Conservation (phyloP, 371 early-diverging fungal species). For the Phascolomyces articulosus region DNA sequence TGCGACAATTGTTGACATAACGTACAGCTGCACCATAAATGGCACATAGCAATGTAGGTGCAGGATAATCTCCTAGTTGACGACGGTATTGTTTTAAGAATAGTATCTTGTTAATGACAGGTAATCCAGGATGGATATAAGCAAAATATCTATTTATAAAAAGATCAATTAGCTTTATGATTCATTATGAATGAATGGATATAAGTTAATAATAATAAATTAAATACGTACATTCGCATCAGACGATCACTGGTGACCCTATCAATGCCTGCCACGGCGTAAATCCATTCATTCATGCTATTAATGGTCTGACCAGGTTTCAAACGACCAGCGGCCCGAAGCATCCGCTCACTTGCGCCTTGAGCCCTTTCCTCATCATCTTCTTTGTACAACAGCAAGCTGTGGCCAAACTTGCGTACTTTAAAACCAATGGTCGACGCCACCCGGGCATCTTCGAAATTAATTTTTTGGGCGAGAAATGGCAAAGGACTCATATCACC, state of each 20-base stretch:
- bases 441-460: constrained; percentile 37
- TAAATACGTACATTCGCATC: constrained; percentile 43
- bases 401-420: constrained; percentile 42
- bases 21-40: constrained; percentile 54
- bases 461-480: constrained; percentile 41
- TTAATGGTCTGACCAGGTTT: constrained; percentile 44
- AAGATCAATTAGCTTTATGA: too few species aligned
- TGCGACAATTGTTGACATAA: constrained; percentile 41
- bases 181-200: too few species aligned
- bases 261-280: constrained; percentile 38
- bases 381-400: constrained; percentile 32
- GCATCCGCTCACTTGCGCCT: constrained; percentile 11
- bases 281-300: constrained; percentile 46
- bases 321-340: constrained; percentile 31
- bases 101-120: constrained; percentile 47
- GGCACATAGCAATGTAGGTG: constrained; percentile 42
- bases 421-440: constrained; percentile 28
- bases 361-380: constrained; percentile 18
- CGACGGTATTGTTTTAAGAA: constrained; percentile 53
- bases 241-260: constrained; percentile 44
- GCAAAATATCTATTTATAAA: constrained; percentile 39
- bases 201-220: too few species aligned
- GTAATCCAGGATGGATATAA: constrained; percentile 53
- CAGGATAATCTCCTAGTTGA: constrained; percentile 40
- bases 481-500: constrained; percentile 45